A percentile compares a stretch with the other conserved stretches of the same genome.
Conservation (phyloP, 805 yeast species). For the Maudiozyma bulderi region DNA sequence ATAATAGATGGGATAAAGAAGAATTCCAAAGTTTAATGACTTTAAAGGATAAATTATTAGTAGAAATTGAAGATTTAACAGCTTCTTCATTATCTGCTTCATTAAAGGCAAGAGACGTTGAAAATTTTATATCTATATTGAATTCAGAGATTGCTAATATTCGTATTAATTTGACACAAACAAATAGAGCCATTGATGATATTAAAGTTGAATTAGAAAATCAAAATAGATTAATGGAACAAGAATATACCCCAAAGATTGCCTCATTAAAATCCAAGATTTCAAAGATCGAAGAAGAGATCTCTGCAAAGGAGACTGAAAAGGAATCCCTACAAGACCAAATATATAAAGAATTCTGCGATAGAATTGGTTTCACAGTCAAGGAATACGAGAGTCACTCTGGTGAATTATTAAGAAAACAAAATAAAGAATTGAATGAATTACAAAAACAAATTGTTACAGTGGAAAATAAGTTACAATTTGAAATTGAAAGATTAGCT, state of each 20-base stretch:
- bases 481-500: constrained; percentile 51
- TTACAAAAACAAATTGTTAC: constrained; percentile 52
- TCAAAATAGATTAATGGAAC: constrained; percentile 30
- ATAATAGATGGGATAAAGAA: constrained; percentile 62
- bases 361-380: constrained; percentile 44
- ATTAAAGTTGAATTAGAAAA: constrained; percentile 42
- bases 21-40: constrained; percentile 48
- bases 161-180: constrained; percentile 36
- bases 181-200: constrained; percentile 38
- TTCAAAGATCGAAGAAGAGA: constrained; percentile 14
- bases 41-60: constrained; percentile 40
- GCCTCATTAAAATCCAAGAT: constrained; percentile 18
- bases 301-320: constrained; percentile 21
- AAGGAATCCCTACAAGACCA: constrained; percentile 33
- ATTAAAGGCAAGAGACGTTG: constrained; percentile 44
- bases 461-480: constrained; percentile 49
- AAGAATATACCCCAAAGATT: constrained; percentile 24
- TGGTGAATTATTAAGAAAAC: constrained; percentile 47
- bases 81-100: constrained; percentile 40
- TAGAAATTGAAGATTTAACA: constrained; percentile 35
- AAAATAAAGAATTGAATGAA: constrained; percentile 52
- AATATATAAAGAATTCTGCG: constrained; percentile 48
- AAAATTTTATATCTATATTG: constrained; percentile 43
- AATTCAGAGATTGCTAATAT: constrained; percentile 38
- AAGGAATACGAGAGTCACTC: constrained; percentile 62